Evolutionary conservation across 768 basidiomycete species (phyloP).

Genomic region (Rubroboletus pulcherrimus): DNA sequence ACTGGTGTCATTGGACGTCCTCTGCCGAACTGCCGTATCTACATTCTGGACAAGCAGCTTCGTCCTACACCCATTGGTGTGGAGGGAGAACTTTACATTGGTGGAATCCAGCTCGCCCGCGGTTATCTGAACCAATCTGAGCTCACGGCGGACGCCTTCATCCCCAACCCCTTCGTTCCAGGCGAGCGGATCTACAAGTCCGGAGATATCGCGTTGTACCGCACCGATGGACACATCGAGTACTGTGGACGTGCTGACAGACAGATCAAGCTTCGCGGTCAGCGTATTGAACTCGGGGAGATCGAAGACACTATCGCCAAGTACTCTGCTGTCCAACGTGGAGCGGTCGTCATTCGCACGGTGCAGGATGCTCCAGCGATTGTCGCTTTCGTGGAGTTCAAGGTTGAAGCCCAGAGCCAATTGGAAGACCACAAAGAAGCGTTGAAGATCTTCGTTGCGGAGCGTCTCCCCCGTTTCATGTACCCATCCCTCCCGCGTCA

Average conservation of each 20-base stretch:
- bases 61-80: constrained; percentile 29
- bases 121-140: constrained; percentile 26
- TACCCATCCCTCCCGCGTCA: constrained; percentile 29
- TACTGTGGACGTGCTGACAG: constrained; percentile 33
- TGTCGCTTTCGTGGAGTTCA: constrained; percentile 30
- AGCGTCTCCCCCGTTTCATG: constrained; percentile 32
- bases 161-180: constrained; percentile 28
- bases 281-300: constrained; percentile 33
- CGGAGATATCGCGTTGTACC: constrained; percentile 30
- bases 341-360: constrained; percentile 25
- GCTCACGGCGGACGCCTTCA: constrained; percentile 26
- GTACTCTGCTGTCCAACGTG: constrained; percentile 17
- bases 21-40: constrained; percentile 28
- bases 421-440: constrained; percentile 21
- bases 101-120: constrained; percentile 20
- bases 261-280: constrained; percentile 33
- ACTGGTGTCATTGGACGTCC: constrained; percentile 30
- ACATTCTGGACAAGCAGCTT: constrained; percentile 27
- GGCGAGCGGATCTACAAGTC: constrained; percentile 31
- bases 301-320: constrained; percentile 31
- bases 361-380: constrained; percentile 29
- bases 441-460: constrained; percentile 25
- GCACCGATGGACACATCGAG: constrained; percentile 27
- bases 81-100: constrained; percentile 23
- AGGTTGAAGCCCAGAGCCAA: constrained; percentile 4